Conservation (phyloP, 257 asterid species). For the Solanum chilense region DNA sequence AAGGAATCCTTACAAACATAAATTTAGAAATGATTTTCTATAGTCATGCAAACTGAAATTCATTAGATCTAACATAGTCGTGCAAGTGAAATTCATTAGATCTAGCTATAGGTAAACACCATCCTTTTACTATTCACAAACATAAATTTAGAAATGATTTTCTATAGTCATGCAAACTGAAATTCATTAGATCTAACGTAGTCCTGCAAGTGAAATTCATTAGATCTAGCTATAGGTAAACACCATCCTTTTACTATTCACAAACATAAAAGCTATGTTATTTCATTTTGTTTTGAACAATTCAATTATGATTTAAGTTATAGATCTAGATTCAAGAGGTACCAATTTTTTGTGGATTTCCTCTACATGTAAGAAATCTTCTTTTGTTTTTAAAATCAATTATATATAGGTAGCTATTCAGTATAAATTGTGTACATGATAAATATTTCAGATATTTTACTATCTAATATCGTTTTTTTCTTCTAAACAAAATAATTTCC, state of each 20-base stretch:
- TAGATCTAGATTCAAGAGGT: not conserved
- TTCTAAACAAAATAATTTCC: not conserved
- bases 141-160: not conserved
- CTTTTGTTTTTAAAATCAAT: not conserved
- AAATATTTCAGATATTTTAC: not conserved
- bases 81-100: no score
- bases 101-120: no score
- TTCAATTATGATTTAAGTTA: not conserved
- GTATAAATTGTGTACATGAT: not conserved
- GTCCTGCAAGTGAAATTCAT: no score
- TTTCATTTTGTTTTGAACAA: no score
- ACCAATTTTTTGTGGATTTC: not conserved
- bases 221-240: no score
- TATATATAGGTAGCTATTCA: not conserved
- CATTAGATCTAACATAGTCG: no score
- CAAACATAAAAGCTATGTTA: no score
- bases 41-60: no score
- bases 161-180: no score
- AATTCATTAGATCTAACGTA: no score
- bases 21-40: not conserved
- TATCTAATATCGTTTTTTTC: rapidly evolving
- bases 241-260: no score
- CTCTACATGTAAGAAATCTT: not conserved
- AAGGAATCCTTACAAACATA: not conserved
- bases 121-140: no score